A percentile compares a stretch with the other conserved stretches of the same genome.
Conservation (phyloP, 2,329 filamentous ascomycete genomes). For the Fusarium oxysporum region DNA sequence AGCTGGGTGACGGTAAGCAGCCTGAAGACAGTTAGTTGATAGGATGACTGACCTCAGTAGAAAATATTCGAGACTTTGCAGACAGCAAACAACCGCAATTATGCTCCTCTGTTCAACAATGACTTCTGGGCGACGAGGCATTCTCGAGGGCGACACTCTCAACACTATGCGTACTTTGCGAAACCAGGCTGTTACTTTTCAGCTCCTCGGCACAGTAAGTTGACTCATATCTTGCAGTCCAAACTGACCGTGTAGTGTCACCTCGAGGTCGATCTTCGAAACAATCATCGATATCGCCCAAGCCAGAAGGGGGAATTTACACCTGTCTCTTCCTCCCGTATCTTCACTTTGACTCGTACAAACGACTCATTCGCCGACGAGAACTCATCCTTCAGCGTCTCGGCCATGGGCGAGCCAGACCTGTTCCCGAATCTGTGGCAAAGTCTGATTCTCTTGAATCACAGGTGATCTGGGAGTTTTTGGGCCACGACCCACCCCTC, state of each 20-base stretch:
- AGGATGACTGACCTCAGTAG: conserved; percentile 32
- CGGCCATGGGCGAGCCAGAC: conserved; percentile 64
- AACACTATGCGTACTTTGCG: conserved; percentile 62
- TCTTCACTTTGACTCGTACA: conserved; percentile 74
- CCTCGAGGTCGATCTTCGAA: conserved; percentile 50
- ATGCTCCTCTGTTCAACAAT: conserved; percentile 55
- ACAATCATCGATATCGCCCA: conserved; percentile 46
- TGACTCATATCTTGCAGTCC: accelerated
- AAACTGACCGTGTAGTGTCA: conserved; percentile 44
- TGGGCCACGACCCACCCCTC: conserved; percentile 70
- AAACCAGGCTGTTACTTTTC: conserved; percentile 62
- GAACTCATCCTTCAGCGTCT: conserved; percentile 65
- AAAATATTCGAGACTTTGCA: conserved; percentile 60
- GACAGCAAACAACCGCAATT: conserved; percentile 51
- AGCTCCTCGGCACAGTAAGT: conserved; percentile 51
- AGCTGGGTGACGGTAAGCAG: conserved; percentile 65
- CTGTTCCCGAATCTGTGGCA: conserved; percentile 66
- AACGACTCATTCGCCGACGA: conserved; percentile 66
- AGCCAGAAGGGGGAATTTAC: conserved; percentile 50
- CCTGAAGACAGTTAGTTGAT: background rate
- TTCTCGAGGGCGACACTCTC: conserved; percentile 60
- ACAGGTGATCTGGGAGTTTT: conserved; percentile 71
- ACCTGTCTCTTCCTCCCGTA: conserved; percentile 68
- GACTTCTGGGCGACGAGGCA: conserved; percentile 63
- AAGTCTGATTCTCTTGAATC: conserved; percentile 67